These are phyloP conservation scores for Tolypocladium pustulatum DNA, from an alignment of 2,329 filamentous ascomycete genomes.

Conservation along the genomic window DNA sequence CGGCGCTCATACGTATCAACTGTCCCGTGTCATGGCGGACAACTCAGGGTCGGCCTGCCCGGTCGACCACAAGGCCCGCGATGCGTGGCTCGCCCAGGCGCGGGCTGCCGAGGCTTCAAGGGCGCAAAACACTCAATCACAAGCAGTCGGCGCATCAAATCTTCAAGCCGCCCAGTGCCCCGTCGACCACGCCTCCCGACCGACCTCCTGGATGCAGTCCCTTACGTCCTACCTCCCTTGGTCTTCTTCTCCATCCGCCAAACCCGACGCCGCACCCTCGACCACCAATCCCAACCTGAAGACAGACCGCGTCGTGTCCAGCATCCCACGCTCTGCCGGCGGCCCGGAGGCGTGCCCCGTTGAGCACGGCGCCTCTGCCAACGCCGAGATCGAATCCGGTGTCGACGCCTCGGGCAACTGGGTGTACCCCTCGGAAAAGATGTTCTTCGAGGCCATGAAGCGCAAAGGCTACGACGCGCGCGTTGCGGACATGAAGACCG, in stretches of 20 bases:
- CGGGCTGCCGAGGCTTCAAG: constrained; percentile 35
- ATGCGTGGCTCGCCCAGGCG: constrained; percentile 72
- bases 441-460: constrained; percentile 97
- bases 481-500: constrained; percentile 72
- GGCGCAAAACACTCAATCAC: constrained; percentile 9
- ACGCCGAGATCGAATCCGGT: constrained; percentile 70
- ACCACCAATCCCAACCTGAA: constrained; percentile 34
- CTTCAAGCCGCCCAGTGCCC: constrained; percentile 16
- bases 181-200: constrained; percentile 19
- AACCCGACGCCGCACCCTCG: constrained; percentile 9
- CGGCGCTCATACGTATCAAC: background rate
- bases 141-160: background rate
- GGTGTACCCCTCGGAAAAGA: constrained; percentile 93
- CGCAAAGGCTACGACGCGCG: constrained; percentile 71
- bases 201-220: constrained; percentile 32
- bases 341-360: constrained; percentile 24
- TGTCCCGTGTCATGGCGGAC: constrained; percentile 12
- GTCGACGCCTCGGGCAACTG: constrained; percentile 72
- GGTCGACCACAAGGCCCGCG: constrained; percentile 81
- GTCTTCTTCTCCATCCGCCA: constrained; percentile 16
- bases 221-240: constrained; percentile 31
- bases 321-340: constrained; percentile 55
- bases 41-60: constrained; percentile 49
- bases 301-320: constrained; percentile 63
- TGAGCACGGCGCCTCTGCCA: constrained; percentile 41